Conservation (phyloP, 495 filamentous ascomycete species). For the Hypoxylon intermedium region DNA sequence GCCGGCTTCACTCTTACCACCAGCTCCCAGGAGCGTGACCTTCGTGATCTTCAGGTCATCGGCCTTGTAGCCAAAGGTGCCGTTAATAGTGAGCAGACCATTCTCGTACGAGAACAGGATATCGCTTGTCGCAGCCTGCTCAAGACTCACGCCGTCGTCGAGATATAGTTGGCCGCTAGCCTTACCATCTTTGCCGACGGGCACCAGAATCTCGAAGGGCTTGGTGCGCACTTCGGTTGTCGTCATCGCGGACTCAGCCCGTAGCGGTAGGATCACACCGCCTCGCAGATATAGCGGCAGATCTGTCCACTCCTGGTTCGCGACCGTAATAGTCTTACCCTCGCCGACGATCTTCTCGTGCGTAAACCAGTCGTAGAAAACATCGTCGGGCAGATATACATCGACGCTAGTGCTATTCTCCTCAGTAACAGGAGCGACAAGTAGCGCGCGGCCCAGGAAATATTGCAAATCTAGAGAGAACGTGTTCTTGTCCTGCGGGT, state of each 20-base stretch:
- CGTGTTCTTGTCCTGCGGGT: constrained; percentile 70
- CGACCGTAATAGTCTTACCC: constrained; percentile 60
- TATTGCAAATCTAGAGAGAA: constrained; percentile 70
- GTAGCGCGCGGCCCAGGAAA: constrained; percentile 73
- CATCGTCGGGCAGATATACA: constrained; percentile 75
- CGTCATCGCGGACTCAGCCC: constrained; percentile 69
- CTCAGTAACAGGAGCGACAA: constrained; percentile 76
- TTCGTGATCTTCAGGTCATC: constrained; percentile 59
- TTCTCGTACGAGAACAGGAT: constrained; percentile 62
- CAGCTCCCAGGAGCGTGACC: constrained; percentile 62
- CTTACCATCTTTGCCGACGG: constrained; percentile 58
- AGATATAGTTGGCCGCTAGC: constrained; percentile 60
- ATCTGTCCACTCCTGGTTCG: constrained; percentile 63
- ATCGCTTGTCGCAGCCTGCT: constrained; percentile 55
- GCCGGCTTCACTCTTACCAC: not conserved
- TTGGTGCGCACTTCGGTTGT: constrained; percentile 70
- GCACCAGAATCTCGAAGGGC: constrained; percentile 74
- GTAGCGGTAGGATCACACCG: constrained; percentile 71
- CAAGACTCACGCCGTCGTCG: constrained; percentile 66
- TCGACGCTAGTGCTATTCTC: constrained; percentile 68
- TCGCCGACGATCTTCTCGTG: constrained; percentile 62
- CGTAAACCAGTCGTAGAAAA: constrained; percentile 82
- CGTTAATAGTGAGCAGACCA: constrained; percentile 58
- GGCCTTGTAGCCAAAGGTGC: constrained; percentile 59
- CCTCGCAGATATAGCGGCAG: constrained; percentile 79